phyloP scores from a whole-genome alignment of 2,329 filamentous ascomycete species.

The Trichoderma simmonsii region DNA sequence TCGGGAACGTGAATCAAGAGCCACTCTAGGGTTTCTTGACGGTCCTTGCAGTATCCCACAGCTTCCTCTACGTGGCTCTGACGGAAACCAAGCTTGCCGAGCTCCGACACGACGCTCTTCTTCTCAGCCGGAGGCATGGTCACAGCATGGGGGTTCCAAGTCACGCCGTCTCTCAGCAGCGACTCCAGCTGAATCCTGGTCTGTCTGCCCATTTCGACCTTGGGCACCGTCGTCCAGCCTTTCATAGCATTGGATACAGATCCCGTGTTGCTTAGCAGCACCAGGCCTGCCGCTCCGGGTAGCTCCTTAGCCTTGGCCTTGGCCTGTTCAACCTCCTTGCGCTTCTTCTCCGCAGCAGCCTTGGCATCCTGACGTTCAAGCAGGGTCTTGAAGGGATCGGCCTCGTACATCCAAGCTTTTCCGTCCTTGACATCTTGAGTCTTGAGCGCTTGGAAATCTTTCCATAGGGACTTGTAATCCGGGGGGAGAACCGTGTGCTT shows the following conservation, averaged over 20 bases:
- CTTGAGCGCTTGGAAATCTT: slow-evolving; percentile 82
- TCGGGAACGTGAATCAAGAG: slow-evolving; percentile 94
- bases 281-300: slow-evolving; percentile 55
- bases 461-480: slow-evolving; percentile 86
- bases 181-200: slow-evolving; percentile 76
- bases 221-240: slow-evolving; percentile 80
- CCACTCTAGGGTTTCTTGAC: slow-evolving; percentile 93
- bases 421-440: slow-evolving; percentile 73
- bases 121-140: slow-evolving; percentile 58
- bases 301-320: slow-evolving; percentile 65
- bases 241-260: slow-evolving; percentile 53
- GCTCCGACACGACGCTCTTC: slow-evolving; percentile 64
- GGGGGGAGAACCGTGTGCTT: slow-evolving; percentile 92
- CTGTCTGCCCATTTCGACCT: slow-evolving; percentile 86
- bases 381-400: slow-evolving; percentile 83
- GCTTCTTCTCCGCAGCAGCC: slow-evolving; percentile 73
- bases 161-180: slow-evolving; percentile 70
- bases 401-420: slow-evolving; percentile 87
- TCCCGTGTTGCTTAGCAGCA: slow-evolving; percentile 46
- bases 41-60: slow-evolving; percentile 79
- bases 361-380: slow-evolving; percentile 78
- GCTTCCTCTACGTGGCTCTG: slow-evolving; percentile 87
- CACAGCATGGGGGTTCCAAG: slow-evolving; percentile 83
- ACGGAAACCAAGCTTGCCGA: slow-evolving; percentile 80
- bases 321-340: slow-evolving; percentile 65